Conservation (phyloP, 345 rosid genomes). For the Balakata baccata region DNA sequence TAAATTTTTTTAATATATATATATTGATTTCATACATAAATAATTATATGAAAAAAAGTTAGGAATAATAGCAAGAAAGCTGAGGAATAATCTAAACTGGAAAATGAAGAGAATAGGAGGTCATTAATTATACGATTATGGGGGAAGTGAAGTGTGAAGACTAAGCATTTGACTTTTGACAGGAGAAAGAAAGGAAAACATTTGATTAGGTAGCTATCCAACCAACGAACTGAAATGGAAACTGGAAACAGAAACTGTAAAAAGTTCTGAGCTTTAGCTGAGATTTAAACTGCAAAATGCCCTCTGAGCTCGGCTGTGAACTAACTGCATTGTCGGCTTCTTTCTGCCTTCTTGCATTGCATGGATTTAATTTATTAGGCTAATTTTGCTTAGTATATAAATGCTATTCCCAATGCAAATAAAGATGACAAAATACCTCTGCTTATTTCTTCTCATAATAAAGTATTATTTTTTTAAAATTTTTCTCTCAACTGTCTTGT, state of each 20-base stretch:
- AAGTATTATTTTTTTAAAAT: neutral
- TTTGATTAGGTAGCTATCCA: neutral
- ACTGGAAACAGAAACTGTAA: neutral
- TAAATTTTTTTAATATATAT: too few relatives aligned
- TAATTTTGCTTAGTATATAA: too few relatives aligned
- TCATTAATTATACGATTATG: too few relatives aligned
- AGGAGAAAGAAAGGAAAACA: neutral
- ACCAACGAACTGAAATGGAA: neutral
- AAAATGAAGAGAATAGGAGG: too few relatives aligned
- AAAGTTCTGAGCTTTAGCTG: neutral
- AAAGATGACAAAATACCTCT: neutral
- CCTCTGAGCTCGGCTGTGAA: slow-evolving; percentile 15
- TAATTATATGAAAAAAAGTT: too few relatives aligned
- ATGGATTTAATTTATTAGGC: neutral
- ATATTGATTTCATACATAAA: too few relatives aligned
- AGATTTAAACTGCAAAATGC: neutral
- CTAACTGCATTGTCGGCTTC: slow-evolving; percentile 19
- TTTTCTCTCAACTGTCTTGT: slow-evolving; percentile 57
- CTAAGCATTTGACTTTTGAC: neutral
- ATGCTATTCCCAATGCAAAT: neutral
- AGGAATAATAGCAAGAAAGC: too few relatives aligned
- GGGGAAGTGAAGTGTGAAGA: neutral
- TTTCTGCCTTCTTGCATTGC: neutral
- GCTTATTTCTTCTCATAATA: neutral
- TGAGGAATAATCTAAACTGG: too few relatives aligned